Conservation (phyloP, 768 basidiomycete genomes). For the Phylloporus scabripes region DNA sequence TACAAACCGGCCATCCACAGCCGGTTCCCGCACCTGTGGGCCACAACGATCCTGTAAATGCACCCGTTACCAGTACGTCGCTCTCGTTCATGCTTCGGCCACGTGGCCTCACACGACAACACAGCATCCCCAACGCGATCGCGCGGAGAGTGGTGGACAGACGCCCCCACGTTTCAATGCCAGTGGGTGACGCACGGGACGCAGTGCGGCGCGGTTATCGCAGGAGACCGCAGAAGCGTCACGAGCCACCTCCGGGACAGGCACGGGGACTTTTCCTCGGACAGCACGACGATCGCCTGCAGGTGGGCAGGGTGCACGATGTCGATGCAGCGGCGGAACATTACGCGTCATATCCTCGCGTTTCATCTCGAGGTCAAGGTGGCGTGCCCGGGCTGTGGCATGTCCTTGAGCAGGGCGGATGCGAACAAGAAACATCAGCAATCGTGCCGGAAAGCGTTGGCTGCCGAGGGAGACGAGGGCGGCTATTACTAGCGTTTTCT, state of each 20-base stretch:
- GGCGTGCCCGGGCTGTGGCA: conserved; percentile 10
- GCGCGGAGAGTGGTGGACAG: conserved; percentile 9
- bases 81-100: too few species aligned
- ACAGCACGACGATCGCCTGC: conserved; percentile 11
- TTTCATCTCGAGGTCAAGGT: conserved; percentile 23
- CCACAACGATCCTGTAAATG: conserved; percentile 1
- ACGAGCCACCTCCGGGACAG: conserved; percentile 17
- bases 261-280: conserved; percentile 17
- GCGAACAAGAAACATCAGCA: conserved; percentile 20
- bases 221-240: conserved; percentile 17
- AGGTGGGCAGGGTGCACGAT: conserved; percentile 14
- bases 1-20: neutral
- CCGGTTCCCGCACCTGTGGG: neutral
- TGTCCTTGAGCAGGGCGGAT: conserved; percentile 19
- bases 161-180: conserved; percentile 14
- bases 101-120: conserved; percentile 4
- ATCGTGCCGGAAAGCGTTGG: conserved; percentile 3
- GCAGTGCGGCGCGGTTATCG: conserved; percentile 12
- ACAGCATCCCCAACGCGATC: conserved; percentile 9
- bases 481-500: neutral
- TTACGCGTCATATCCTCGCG: conserved; percentile 23
- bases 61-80: conserved; percentile 8
- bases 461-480: conserved; percentile 1
- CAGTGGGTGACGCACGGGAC: conserved; percentile 12
- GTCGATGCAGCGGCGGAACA: conserved; percentile 22